phyloP scores from a whole-genome alignment of 1,139 yeast genomes.

The Ashbya aceris region DNA sequence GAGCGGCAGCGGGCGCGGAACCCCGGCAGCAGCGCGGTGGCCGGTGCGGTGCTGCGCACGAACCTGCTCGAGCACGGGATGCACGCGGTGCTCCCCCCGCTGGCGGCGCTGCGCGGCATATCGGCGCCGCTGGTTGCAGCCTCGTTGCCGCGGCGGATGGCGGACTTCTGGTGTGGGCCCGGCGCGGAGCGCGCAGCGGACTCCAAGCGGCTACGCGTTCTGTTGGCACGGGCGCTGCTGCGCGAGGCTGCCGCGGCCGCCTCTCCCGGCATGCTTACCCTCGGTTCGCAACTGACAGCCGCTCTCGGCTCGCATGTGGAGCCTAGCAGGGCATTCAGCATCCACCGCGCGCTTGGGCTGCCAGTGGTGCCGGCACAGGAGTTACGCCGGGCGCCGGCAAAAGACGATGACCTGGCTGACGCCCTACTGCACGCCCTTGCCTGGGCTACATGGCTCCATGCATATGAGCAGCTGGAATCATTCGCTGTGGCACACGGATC shows the following conservation, averaged over 20 bases:
- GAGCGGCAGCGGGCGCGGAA: constrained; percentile 51
- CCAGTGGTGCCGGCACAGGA: too few relatives aligned
- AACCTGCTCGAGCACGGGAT: constrained; percentile 46
- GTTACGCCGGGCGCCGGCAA: constrained; percentile 13
- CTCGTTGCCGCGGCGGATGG: constrained; percentile 36
- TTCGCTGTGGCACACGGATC: not conserved
- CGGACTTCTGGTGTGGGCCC: constrained; percentile 31
- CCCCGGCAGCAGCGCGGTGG: constrained; percentile 36
- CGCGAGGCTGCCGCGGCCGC: too few relatives aligned
- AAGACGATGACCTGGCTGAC: constrained; percentile 56
- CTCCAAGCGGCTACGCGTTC: constrained; percentile 6
- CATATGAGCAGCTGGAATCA: constrained; percentile 9
- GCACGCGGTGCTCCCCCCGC: constrained; percentile 21
- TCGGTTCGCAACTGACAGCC: too few relatives aligned
- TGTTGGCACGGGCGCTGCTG: constrained; percentile 4
- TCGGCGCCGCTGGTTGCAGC: constrained; percentile 15
- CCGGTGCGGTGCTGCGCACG: constrained; percentile 43
- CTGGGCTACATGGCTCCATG: constrained; percentile 38
- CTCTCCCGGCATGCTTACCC: too few relatives aligned
- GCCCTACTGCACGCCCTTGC: constrained; percentile 49
- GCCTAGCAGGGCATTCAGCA: too few relatives aligned
- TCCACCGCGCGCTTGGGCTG: too few relatives aligned
- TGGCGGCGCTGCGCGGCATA: too few relatives aligned
- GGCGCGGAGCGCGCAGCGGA: constrained; percentile 6
- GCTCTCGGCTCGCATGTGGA: too few relatives aligned